Percentiles rank a stretch among this genome's conserved stretches.
phyloP scores from a whole-genome alignment of 2,329 filamentous ascomycete species.

The Xylaria polymorpha region DNA sequence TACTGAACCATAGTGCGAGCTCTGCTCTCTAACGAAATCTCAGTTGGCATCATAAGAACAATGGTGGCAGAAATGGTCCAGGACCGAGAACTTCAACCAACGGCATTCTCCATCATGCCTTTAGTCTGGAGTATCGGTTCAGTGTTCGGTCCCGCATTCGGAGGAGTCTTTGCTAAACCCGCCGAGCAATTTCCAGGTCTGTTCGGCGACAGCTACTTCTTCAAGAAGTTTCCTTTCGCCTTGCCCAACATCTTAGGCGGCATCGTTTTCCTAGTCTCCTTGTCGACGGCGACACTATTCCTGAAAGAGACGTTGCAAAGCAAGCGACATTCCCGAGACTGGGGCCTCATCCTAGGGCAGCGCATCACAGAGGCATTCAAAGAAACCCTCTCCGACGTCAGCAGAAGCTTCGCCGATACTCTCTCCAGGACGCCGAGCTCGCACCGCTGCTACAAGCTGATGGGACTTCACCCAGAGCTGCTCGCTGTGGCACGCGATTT shows the following conservation, averaged over 20 bases:
- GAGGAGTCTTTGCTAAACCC: constrained; percentile 86
- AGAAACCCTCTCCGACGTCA: constrained; percentile 39
- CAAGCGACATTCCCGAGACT: constrained; percentile 75
- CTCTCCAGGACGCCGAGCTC: constrained; percentile 67
- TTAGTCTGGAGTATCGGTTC: constrained; percentile 87
- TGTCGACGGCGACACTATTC: constrained; percentile 80
- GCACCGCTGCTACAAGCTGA: constrained; percentile 62
- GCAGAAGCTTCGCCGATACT: constrained; percentile 55
- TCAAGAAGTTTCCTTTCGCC: constrained; percentile 82
- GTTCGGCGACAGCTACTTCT: constrained; percentile 74
- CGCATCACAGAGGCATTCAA: constrained; percentile 64
- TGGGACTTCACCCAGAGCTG: constrained; percentile 37
- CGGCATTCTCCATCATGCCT: constrained; percentile 94
- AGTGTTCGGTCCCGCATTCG: constrained; percentile 88
- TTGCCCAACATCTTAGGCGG: constrained; percentile 86
- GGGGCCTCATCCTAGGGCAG: constrained; percentile 78
- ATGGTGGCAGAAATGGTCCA: constrained; percentile 95
- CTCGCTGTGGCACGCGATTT: constrained; percentile 31
- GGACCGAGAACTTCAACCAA: constrained; percentile 84
- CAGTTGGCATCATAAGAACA: constrained; percentile 89
- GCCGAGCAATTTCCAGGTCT: constrained; percentile 76
- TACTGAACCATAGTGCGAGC: not conserved
- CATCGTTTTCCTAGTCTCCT: constrained; percentile 80
- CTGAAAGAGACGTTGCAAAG: constrained; percentile 85
- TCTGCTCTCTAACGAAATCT: constrained; percentile 40